Conservation (phyloP, 2,329 filamentous ascomycete species). For the Colletotrichum navitas region DNA sequence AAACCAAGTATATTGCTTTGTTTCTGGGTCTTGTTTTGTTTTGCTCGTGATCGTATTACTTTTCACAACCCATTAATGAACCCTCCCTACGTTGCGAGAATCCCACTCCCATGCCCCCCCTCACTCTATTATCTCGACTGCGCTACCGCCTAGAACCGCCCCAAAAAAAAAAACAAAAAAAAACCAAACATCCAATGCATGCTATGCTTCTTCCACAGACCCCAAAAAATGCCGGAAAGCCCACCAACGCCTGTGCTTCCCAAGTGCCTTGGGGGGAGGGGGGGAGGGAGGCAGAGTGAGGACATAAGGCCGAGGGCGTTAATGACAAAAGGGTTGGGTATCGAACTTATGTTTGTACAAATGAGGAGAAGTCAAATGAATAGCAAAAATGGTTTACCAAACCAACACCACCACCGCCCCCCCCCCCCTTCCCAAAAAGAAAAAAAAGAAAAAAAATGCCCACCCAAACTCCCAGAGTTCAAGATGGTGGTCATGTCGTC, state of each 20-base stretch:
- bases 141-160: neutral
- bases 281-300: neutral
- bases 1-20: neutral
- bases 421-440: neutral
- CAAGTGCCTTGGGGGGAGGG: neutral
- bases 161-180: neutral
- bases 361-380: conserved; percentile 19
- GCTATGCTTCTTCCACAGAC: neutral
- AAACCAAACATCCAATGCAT: neutral
- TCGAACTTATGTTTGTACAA: conserved; percentile 40
- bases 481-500: conserved; percentile 33
- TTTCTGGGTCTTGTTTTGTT: neutral
- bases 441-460: conserved; percentile 9
- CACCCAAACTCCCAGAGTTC: conserved; percentile 32
- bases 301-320: neutral
- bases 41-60: neutral
- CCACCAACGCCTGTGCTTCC: neutral
- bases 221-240: neutral
- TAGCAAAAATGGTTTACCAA: neutral
- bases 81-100: neutral
- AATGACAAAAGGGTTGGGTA: conserved; percentile 34
- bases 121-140: too few species aligned
- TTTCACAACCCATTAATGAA: too few species aligned
- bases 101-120: too few species aligned
- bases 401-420: conserved; percentile 3